Base-by-base conservation (phyloP, 345 rosid genomes). In the Populus nigra region DNA sequence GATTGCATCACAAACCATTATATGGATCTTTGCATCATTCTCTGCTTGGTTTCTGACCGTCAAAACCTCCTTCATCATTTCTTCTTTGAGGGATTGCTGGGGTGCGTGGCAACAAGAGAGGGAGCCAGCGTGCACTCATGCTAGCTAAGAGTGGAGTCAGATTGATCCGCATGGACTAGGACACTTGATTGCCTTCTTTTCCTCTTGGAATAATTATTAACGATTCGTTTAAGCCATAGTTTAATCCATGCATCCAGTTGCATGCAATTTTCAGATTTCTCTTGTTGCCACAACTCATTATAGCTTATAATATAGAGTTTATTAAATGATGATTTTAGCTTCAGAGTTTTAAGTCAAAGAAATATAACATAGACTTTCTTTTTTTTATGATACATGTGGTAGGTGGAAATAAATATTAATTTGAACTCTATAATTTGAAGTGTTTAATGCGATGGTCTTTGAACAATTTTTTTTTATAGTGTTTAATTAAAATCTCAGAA, bases 1-100 rank as follows among this genome's bases (percentile, higher is more conserved):
- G 67, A 65, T 78, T 65, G 81, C 76, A 78, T 78, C 81, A 78
- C 72, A 72, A 6, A n/a, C 76, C 80, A 71, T 65, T 71, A 71
- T 53, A 59, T 69, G 41, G 63, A 27, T 57, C 2, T 25, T 65
- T 65, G 8, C 16, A 31, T 41, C 57, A 22, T 23, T 17, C 49
- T 36, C 27, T 41, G 50, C 23, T 31, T 12, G 17, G 69, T 13
- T 66, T 75, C 71, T 55, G 57, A 36, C 72, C 72, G 35, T 49
- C 55, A 36, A 69, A 29, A 16, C 55, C 39, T 45, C 31, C 20
- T 11, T 22, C 55, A 55, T 69, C 41, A 53, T 73, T 65, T 65
- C 59, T 38, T 65, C 35, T 65, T 25, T 11, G 38, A 38, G 68
- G 12, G 39, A 47, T 67, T 77, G 68, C 69, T 38, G 68, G 68